Base-by-base conservation (phyloP, 768 basidiomycete species). In the Tricholoma sp. region DNA sequence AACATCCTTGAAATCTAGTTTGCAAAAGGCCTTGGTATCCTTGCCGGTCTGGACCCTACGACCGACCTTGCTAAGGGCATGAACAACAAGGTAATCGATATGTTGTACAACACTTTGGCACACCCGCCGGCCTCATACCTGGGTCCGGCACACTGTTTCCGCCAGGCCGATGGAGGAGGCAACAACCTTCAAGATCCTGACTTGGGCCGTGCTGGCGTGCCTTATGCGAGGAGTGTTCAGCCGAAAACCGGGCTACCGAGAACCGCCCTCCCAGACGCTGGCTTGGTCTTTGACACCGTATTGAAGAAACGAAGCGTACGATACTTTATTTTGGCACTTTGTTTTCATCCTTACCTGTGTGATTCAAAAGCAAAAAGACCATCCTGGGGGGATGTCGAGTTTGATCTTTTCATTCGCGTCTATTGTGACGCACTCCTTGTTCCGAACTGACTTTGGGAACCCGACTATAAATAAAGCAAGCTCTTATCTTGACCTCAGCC, bases 201-300 rank as follows among this genome's bases (percentile, higher is more conserved):
- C 35, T 62, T 83, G 29, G 85, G 85, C 4, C 75, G 74, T 43
- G 78, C 80, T 0, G 78, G 81, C 9, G 73, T 67, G 24, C 77
- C 81, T 0, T 85, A 84, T 61, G 77, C 83, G 0, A 73, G 83
- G 9, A 79, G 75, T 58, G 81, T 83, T 0, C 79, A 77, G 59
- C 74, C 72, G 27, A 72, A 74, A 50, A 69, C 69, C 35, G 73
- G 75, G 8, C 59, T 78, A 29, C 73, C 79, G 0, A 65, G 69
- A 35, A 65, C 70, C 41, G 68, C 75, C 9, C 75, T 84, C 2
- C 85, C 85, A 12, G 83, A 84, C 58, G 71, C 86, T 14, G 79
- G 77, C 0, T 61, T 84, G 1, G 72, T 90, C 24, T 90, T 86
- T 55, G 88, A 90, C 58, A 72, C 74, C 2, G 76, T 90, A 19